Conservation (phyloP, 2,329 filamentous ascomycete genomes). For the Neurospora sp. region DNA sequence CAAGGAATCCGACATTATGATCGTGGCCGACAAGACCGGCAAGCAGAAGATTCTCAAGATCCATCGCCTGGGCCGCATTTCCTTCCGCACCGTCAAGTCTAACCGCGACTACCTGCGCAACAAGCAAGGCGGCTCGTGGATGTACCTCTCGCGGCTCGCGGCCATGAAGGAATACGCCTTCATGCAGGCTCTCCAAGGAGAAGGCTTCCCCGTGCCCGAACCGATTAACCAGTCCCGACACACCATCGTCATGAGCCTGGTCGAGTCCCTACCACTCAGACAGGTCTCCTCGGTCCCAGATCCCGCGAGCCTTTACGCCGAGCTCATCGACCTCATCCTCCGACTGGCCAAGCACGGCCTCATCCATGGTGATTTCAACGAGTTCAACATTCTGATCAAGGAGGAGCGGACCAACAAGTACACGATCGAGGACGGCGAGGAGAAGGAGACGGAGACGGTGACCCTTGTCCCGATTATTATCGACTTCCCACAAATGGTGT, state of each 20-base stretch:
- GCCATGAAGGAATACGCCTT: conserved; percentile 93
- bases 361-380: conserved; percentile 98
- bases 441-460: conserved; percentile 25
- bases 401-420: conserved; percentile 38
- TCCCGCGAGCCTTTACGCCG: conserved; percentile 78
- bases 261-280: conserved; percentile 84
- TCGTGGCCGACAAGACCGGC: conserved; percentile 74
- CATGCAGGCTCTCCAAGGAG: conserved; percentile 74
- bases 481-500: conserved; percentile 98
- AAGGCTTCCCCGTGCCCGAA: conserved; percentile 82
- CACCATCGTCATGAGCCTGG: conserved; percentile 89
- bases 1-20: conserved; percentile 95
- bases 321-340: conserved; percentile 79
- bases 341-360: conserved; percentile 75
- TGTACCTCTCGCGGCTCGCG: conserved; percentile 91
- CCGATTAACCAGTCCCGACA: conserved; percentile 85
- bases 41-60: conserved; percentile 84
- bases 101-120: conserved; percentile 90
- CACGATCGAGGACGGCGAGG: conserved; percentile 9
- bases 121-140: conserved; percentile 71
- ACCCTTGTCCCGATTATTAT: conserved; percentile 74
- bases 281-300: conserved; percentile 79
- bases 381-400: conserved; percentile 95
- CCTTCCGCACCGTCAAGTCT: conserved; percentile 89
- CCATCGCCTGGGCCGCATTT: conserved; percentile 88